Base-by-base conservation (phyloP, 176 grass and related monocot species). In the Oryza australiensis region DNA sequence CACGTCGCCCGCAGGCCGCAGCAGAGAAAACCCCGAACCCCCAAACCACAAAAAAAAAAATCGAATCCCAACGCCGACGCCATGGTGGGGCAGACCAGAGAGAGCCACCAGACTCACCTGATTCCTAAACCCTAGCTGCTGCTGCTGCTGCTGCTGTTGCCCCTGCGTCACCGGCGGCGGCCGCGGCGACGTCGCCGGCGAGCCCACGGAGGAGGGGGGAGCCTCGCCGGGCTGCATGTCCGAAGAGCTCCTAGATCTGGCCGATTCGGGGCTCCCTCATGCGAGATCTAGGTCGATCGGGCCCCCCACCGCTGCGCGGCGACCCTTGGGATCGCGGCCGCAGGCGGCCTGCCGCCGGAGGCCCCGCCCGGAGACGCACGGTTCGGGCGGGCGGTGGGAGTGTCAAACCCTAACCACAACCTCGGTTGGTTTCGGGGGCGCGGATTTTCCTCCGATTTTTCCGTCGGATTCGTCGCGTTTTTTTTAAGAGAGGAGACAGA, bases 71-170 rank as follows among this genome's bases (percentile, higher is more conserved):
- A 55, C 48, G 48, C 71, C 15, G 26, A 51, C 38, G 43, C 26
- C 43, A 18, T 2, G 55, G 76, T 20, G 68, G 41, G 76, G 26
- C 43, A 46, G 43, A 46, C 43, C 82, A 40, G 38, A 40, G 35
- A 67, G 62, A 66, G 41, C 5, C 18, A 20, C 26, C 32, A 83
- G 64, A 22, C 87, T 46, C 64, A 90, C 88, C 84, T 90, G 88
- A 32, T 72, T 82, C 68, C 83, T 74, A 78, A 90, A 90, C 88
- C 79, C 88, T 90, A 90, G 78, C 78, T 89, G 83, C 76, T n/a
- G n/a, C n/a, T n/a, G n/a, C n/a, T n/a, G 86, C 37, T 71, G 65
- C 33, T 87, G 86, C 72, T 62, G 48, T 42, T 64, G 59, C n/a
- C 77, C 7, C 16, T 72, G 53, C 18, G 72, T 26, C 72, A 60